Evolutionary conservation across 805 yeast genomes (phyloP).

Genomic region (Cephaloascus fragrans): DNA sequence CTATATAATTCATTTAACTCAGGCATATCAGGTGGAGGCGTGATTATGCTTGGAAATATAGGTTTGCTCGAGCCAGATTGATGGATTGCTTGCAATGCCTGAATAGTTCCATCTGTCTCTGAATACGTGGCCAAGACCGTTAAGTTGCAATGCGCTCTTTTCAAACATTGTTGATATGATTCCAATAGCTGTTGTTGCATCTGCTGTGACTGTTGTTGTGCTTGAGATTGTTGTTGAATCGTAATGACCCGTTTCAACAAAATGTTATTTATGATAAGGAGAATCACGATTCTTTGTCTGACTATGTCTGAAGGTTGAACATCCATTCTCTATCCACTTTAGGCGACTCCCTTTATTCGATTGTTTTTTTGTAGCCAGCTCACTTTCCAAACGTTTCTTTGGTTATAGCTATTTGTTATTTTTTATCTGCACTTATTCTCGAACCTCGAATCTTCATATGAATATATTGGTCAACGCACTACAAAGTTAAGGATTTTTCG

Average conservation of each 20-base stretch:
- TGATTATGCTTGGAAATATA: conserved; percentile 36
- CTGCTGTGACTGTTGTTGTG: too few species aligned
- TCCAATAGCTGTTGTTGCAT: conserved; percentile 13
- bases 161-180: conserved; percentile 19
- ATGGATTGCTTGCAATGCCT: conserved; percentile 7
- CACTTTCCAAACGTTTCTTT: too few species aligned
- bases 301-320: background rate
- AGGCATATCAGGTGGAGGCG: conserved; percentile 47
- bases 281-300: background rate
- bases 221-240: too few species aligned
- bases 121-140: conserved; percentile 25
- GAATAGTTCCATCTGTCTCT: conserved; percentile 11
- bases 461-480: too few species aligned
- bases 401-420: too few species aligned
- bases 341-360: too few species aligned
- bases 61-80: conserved; percentile 13
- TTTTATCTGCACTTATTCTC: too few species aligned
- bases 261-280: background rate
- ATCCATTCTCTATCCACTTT: background rate
- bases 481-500: too few species aligned
- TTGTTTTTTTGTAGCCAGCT: too few species aligned
- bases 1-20: conserved; percentile 38
- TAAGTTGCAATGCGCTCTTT: conserved; percentile 22
- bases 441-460: too few species aligned
- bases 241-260: background rate